Conservation (phyloP, 805 yeast species). For the Kodamaea kaohsiungensis region DNA sequence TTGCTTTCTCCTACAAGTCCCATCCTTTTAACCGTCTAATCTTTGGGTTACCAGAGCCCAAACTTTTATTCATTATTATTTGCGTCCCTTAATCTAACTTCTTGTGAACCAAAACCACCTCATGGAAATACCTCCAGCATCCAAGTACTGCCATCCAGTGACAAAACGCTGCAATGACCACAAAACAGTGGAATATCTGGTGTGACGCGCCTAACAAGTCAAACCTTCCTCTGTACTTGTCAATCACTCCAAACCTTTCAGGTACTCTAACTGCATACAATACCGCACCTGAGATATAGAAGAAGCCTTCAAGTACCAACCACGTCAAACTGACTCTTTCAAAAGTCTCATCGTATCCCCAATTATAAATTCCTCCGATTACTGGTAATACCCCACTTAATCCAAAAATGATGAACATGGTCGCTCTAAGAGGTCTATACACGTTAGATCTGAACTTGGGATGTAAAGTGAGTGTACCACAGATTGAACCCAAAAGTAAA, state of each 20-base stretch:
- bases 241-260: constrained; percentile 51
- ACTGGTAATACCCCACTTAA: constrained; percentile 76
- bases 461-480: constrained; percentile 63
- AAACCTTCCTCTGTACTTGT: constrained; percentile 36
- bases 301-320: constrained; percentile 67
- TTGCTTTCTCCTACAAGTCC: too few species aligned
- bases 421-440: constrained; percentile 77
- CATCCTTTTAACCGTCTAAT: too few species aligned
- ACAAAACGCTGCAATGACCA: constrained; percentile 72
- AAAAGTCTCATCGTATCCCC: constrained; percentile 52
- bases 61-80: too few species aligned
- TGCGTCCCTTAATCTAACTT: background rate
- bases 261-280: constrained; percentile 80
- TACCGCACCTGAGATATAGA: constrained; percentile 77
- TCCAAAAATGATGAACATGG: constrained; percentile 79
- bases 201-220: constrained; percentile 82
- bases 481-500: constrained; percentile 54
- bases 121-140: constrained; percentile 1
- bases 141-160: constrained; percentile 63
- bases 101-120: background rate
- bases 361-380: constrained; percentile 44
- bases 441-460: constrained; percentile 66
- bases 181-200: constrained; percentile 78
- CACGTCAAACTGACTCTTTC: constrained; percentile 58
- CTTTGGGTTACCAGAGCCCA: too few species aligned